phyloP scores from a whole-genome alignment of 1,139 yeast genomes.

The Geotrichum histeridarum region DNA sequence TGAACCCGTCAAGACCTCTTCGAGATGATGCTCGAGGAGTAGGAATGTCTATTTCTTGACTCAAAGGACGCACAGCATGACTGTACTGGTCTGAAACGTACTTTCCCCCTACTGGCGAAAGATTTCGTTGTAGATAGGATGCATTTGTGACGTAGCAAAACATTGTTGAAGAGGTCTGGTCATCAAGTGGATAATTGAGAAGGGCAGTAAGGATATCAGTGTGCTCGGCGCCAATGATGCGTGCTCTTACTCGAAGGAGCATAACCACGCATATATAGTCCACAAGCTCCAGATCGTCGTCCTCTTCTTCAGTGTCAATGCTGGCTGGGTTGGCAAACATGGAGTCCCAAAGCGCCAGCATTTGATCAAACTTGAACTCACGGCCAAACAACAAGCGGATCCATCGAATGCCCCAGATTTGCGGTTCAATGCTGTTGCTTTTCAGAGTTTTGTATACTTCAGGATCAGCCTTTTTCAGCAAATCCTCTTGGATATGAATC shows the following conservation, averaged over 20 bases:
- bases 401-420: conserved; percentile 57
- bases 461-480: conserved; percentile 38
- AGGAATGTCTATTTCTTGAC: not conserved
- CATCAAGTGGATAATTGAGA: conserved; percentile 33
- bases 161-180: conserved; percentile 23
- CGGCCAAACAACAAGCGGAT: conserved; percentile 49
- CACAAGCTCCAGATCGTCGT: conserved; percentile 31
- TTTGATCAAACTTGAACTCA: conserved; percentile 40
- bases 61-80: not conserved
- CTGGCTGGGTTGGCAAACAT: conserved; percentile 34
- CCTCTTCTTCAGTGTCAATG: conserved; percentile 4
- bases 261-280: conserved; percentile 37
- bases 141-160: conserved; percentile 32
- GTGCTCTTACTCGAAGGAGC: conserved; percentile 32
- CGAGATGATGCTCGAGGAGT: not conserved
- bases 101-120: conserved; percentile 30
- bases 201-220: conserved; percentile 33
- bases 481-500: conserved; percentile 36
- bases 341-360: conserved; percentile 38
- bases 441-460: conserved; percentile 35
- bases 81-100: conserved; percentile 28
- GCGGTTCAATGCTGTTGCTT: conserved; percentile 50
- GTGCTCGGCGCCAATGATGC: conserved; percentile 29
- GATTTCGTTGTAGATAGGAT: conserved; percentile 29
- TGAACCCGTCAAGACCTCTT: conserved; percentile 1